These are phyloP conservation scores for Hortiboletus campestris DNA, from an alignment of 768 basidiomycete species.

Conservation along the genomic window DNA sequence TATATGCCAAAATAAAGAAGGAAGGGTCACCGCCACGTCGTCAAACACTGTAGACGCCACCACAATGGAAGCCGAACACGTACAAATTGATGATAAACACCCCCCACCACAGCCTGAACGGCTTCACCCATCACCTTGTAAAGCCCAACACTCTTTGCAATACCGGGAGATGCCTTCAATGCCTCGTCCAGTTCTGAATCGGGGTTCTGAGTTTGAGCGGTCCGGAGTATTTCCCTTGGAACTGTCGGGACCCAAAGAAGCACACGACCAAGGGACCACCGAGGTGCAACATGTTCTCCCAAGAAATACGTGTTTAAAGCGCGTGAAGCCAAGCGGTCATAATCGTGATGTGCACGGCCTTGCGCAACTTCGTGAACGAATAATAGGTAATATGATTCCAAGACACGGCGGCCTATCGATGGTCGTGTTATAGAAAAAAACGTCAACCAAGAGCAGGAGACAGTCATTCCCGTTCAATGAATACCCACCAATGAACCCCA, in stretches of 20 bases:
- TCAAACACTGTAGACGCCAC: conserved; percentile 6
- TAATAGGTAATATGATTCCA: conserved; percentile 72
- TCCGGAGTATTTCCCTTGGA: conserved; percentile 33
- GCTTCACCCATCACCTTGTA: conserved; percentile 78
- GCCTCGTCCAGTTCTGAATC: conserved; percentile 30
- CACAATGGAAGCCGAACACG: conserved; percentile 34
- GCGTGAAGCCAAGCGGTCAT: conserved; percentile 54
- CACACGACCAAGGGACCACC: conserved; percentile 73
- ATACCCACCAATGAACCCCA: conserved; percentile 64
- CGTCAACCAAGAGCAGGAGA: not conserved
- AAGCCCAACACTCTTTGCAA: conserved; percentile 59
- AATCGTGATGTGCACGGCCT: conserved; percentile 48
- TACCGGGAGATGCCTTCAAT: conserved; percentile 31
- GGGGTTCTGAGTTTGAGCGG: conserved; percentile 9
- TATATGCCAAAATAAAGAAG: not conserved
- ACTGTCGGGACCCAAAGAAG: conserved; percentile 73
- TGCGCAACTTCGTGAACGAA: conserved; percentile 60
- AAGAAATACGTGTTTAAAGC: conserved; percentile 68
- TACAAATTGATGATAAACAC: conserved; percentile 79
- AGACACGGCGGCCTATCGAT: conserved; percentile 65
- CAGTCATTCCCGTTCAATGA: not conserved
- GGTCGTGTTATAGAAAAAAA: not conserved
- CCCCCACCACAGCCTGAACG: conserved; percentile 74
- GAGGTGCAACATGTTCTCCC: conserved; percentile 70
- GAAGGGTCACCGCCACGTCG: conserved; percentile 5